A percentile compares a stretch with the other conserved stretches of the same genome.
phyloP scores from a whole-genome alignment of 768 basidiomycete genomes.

The Xerocomus potaroensis region DNA sequence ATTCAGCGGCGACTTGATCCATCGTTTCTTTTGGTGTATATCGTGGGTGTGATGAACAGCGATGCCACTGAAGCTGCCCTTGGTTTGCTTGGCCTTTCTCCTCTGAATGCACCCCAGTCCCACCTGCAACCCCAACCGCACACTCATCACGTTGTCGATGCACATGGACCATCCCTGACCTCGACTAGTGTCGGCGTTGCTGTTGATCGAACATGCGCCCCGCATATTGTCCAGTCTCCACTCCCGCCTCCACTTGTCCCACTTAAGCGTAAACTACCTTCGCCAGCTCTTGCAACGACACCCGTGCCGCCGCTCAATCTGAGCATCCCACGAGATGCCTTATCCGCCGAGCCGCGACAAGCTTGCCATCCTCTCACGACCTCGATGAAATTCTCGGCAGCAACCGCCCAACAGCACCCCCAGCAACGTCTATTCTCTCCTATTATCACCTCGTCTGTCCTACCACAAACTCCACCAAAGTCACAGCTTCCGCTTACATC shows the following conservation, averaged over 20 bases:
- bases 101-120: conserved; percentile 30
- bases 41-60: conserved; percentile 37
- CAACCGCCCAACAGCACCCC: conserved; percentile 8
- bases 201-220: conserved; percentile 19
- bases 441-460: conserved; percentile 5
- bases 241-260: conserved; percentile 32
- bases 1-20: conserved; percentile 3
- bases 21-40: conserved; percentile 6
- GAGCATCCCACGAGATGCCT: conserved; percentile 2
- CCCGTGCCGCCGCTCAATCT: conserved; percentile 8
- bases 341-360: conserved; percentile 14
- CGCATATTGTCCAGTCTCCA: conserved; percentile 19
- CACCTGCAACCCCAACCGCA: conserved; percentile 25
- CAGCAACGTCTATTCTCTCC: conserved; percentile 22
- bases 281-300: conserved; percentile 16
- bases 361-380: conserved; percentile 15
- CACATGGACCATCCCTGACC: conserved; percentile 28
- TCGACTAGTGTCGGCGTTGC: conserved; percentile 22
- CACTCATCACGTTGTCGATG: conserved; percentile 20
- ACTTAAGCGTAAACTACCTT: conserved; percentile 39
- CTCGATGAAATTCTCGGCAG: conserved; percentile 15
- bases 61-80: conserved; percentile 60
- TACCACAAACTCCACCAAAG: conserved; percentile 12
- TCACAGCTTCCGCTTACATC: conserved; percentile 15
- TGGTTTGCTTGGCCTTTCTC: conserved; percentile 50